phyloP scores from a whole-genome alignment of 257 asterid species.

The Plantago elongata region DNA sequence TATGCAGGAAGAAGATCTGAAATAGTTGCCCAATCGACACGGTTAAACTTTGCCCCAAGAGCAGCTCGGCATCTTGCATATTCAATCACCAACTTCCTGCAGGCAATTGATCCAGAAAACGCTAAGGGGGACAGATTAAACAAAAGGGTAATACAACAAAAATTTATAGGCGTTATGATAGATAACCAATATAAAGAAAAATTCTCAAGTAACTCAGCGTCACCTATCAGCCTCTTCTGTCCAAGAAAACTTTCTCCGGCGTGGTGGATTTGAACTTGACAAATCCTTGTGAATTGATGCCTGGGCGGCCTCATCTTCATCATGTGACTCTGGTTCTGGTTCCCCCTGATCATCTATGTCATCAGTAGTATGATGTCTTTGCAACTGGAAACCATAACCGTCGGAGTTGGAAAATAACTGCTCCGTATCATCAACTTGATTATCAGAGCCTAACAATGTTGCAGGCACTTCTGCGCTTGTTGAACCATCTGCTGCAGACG shows the following conservation, averaged over 20 bases:
- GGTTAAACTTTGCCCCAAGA: conserved; percentile 73
- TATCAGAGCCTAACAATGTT: conserved; percentile 29
- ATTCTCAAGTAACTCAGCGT: conserved; percentile 19
- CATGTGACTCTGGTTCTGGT: conserved; percentile 40
- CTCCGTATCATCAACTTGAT: conserved; percentile 33
- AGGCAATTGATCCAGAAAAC: conserved; percentile 21
- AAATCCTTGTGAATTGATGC: conserved; percentile 40
- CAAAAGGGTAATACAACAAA: conserved; percentile 11
- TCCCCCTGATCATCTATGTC: conserved; percentile 28
- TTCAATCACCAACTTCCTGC: conserved; percentile 75
- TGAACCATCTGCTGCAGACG: conserved; percentile 26
- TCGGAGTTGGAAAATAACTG: conserved; percentile 27
- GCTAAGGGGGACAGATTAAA: background rate
- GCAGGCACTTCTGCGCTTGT: conserved; percentile 32
- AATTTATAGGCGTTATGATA: conserved; percentile 16
- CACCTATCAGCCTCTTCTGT: conserved; percentile 90
- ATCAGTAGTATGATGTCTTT: conserved; percentile 29
- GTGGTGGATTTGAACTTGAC: conserved; percentile 47
- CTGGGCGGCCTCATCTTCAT: conserved; percentile 37
- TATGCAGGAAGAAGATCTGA: conserved; percentile 87
- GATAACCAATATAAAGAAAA: conserved; percentile 17
- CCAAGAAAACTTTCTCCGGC: conserved; percentile 67
- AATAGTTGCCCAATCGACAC: conserved; percentile 68
- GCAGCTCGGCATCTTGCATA: conserved; percentile 77
- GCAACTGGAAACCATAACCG: conserved; percentile 30